A percentile compares a stretch with the other conserved stretches of the same genome.
Conservation (phyloP, 2,329 filamentous ascomycete species). For the Ceratocystis cubensis region DNA sequence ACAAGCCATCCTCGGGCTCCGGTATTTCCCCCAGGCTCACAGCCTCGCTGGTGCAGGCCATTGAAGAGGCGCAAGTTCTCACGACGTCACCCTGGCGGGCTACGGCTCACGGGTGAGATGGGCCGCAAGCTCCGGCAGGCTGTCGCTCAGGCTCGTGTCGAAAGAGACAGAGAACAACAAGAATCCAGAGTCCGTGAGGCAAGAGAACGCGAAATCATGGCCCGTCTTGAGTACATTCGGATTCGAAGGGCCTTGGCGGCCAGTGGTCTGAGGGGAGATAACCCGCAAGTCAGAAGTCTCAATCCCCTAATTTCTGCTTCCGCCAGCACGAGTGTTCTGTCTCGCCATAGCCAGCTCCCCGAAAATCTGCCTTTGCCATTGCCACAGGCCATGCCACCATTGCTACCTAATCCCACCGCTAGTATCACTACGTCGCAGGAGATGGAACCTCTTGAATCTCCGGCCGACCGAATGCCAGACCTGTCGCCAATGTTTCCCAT, state of each 20-base stretch:
- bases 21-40: not conserved
- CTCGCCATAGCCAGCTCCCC: not conserved
- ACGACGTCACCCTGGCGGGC: not conserved
- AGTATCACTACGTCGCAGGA: not conserved
- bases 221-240: not conserved
- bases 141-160: not conserved
- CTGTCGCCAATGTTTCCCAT: not conserved
- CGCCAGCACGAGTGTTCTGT: not conserved
- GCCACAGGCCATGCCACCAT: not conserved
- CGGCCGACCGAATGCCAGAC: not conserved
- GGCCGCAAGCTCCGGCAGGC: slow-evolving; percentile 2
- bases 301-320: not conserved
- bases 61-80: not conserved
- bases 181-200: not conserved
- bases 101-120: not conserved
- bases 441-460: not conserved
- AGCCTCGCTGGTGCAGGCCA: not conserved
- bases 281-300: not conserved
- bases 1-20: not conserved
- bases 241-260: not conserved
- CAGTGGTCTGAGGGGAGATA: not conserved
- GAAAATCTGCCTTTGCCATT: not conserved
- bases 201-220: not conserved
- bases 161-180: not conserved
- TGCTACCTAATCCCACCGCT: not conserved